Percentiles rank a stretch among this genome's conserved stretches.
Conservation (phyloP, 208 protist genomes). For the Trypanosoma cruzi region DNA sequence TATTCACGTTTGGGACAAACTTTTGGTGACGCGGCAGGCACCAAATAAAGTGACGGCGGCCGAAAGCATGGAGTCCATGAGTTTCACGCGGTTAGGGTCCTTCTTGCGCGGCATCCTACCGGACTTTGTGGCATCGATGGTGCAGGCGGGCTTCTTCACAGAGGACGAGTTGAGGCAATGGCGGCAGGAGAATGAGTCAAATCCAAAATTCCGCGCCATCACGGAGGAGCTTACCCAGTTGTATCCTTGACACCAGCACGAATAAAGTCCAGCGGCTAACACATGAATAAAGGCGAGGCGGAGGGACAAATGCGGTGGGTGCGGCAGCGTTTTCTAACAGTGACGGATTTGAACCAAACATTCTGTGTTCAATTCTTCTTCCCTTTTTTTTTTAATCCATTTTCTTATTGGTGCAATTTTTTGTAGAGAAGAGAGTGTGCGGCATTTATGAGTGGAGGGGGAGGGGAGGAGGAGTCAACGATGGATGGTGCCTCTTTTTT, state of each 20-base stretch:
- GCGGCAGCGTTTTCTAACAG: too few relatives aligned
- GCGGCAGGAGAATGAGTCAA: constrained; percentile 36
- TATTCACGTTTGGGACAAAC: constrained; percentile 62
- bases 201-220: constrained; percentile 10
- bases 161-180: constrained; percentile 36
- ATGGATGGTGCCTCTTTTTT: neutral
- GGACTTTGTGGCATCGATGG: constrained; percentile 78
- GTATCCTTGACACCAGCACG: constrained; percentile 21
- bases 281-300: constrained; percentile 3
- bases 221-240: constrained; percentile 30
- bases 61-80: constrained; percentile 58
- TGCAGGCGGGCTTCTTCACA: constrained; percentile 31
- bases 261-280: neutral
- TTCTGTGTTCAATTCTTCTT: too few relatives aligned
- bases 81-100: constrained; percentile 42
- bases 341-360: too few relatives aligned
- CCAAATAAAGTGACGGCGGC: constrained; percentile 16
- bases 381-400: too few relatives aligned
- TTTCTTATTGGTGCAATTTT: too few relatives aligned
- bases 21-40: constrained; percentile 40
- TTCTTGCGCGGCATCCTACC: constrained; percentile 76
- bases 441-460: too few relatives aligned
- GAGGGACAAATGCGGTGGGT: neutral
- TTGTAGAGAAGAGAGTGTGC: too few relatives aligned
- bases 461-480: too few relatives aligned